Conservation (phyloP, 257 asterid genomes). For the Solanum peruvianum region DNA sequence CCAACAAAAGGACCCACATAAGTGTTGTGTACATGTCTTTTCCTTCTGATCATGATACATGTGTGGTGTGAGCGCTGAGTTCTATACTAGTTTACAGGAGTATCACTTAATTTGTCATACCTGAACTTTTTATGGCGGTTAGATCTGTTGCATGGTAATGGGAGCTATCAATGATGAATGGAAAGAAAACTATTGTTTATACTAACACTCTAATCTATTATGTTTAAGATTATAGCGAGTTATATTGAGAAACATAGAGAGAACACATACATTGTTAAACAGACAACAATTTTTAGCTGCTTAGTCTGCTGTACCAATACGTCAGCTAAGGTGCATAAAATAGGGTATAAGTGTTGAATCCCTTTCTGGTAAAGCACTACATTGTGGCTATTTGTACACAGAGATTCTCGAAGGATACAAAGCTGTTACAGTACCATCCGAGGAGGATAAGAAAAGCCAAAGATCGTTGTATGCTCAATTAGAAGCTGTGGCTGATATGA, state of each 20-base stretch:
- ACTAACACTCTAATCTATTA: background rate
- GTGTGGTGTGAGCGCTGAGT: background rate
- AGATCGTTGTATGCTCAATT: constrained; percentile 82
- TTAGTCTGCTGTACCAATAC: background rate
- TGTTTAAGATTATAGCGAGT: background rate
- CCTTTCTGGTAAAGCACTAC: background rate
- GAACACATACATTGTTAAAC: background rate
- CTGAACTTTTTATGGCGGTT: background rate
- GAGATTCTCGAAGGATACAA: constrained; percentile 87
- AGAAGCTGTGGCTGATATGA: constrained; percentile 98
- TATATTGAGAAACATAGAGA: background rate
- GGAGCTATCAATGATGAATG: background rate
- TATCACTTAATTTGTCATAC: background rate
- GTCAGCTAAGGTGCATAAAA: background rate
- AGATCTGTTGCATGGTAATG: background rate
- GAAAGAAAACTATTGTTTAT: background rate
- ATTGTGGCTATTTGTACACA: constrained; percentile 12
- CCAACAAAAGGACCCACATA: background rate
- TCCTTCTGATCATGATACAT: background rate
- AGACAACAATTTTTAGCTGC: background rate
- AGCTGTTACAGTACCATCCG: constrained; percentile 54
- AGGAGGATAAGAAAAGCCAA: constrained; percentile 79
- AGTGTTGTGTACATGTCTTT: background rate
- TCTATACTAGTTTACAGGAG: background rate
- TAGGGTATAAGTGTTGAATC: background rate